Evolutionary conservation across 208 protist species (phyloP).

Genomic region (Trichomonas vaginalis): DNA sequence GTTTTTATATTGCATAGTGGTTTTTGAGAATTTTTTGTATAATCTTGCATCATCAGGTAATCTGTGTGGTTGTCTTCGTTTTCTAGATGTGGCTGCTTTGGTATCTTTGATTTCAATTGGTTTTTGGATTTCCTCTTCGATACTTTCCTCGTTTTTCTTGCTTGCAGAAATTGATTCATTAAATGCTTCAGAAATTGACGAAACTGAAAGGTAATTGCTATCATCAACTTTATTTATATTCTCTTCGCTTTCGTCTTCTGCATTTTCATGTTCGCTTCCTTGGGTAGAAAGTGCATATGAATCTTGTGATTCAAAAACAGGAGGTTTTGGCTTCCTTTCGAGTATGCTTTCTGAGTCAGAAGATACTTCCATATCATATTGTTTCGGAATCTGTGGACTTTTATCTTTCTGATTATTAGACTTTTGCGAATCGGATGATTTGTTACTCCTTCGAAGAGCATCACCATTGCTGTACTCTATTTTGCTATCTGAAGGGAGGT

Average conservation of each 20-base stretch:
- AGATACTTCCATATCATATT: not conserved
- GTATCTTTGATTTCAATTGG: not conserved
- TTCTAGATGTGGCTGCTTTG: not conserved
- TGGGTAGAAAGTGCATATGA: not conserved
- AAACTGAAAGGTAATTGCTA: not conserved
- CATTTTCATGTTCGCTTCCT: too few species aligned
- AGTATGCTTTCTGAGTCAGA: not conserved
- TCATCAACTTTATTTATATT: not conserved
- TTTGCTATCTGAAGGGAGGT: too few species aligned
- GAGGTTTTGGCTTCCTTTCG: not conserved
- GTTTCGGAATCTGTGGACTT: not conserved
- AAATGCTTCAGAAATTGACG: not conserved
- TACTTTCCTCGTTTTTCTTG: not conserved
- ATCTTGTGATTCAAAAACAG: not conserved
- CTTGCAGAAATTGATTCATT: not conserved
- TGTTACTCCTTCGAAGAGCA: too few species aligned
- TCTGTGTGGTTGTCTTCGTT: too few species aligned
- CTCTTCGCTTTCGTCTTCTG: not conserved
- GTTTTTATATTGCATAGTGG: not conserved
- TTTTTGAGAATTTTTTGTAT: not conserved
- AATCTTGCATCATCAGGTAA: not conserved
- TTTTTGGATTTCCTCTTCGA: too few species aligned
- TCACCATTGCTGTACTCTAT: too few species aligned
- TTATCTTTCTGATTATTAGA: too few species aligned
- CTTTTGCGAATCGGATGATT: too few species aligned